phyloP scores from a whole-genome alignment of 2,329 filamentous ascomycete species.

The Cordyceps cicadae region DNA sequence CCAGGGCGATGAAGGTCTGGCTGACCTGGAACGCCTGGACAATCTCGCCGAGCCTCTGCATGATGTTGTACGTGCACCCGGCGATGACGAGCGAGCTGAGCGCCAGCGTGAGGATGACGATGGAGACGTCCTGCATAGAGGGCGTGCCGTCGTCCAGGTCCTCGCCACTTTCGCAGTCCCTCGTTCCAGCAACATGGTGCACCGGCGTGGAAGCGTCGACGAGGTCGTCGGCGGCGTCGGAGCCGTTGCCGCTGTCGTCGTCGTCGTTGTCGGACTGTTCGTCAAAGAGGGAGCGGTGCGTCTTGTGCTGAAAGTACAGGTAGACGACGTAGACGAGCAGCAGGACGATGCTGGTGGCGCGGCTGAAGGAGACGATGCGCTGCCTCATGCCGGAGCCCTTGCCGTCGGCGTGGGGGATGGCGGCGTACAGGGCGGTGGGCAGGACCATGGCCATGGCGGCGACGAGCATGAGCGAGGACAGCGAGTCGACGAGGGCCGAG shows the following conservation, averaged over 20 bases:
- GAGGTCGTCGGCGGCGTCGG: conserved; percentile 1
- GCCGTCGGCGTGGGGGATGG: conserved; percentile 1
- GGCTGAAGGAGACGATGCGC: conserved; percentile 14
- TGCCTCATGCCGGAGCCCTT: conserved; percentile 1
- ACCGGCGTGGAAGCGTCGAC: not conserved
- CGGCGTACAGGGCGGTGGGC: conserved; percentile 13
- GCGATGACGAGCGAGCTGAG: conserved; percentile 9
- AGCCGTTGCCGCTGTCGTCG: not conserved
- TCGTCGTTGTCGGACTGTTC: not conserved
- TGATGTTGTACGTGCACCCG: conserved; percentile 12
- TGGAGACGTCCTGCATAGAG: conserved; percentile 9
- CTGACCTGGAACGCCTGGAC: conserved; percentile 9
- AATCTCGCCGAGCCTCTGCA: conserved; percentile 10
- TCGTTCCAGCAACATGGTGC: not conserved
- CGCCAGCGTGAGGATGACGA: not conserved
- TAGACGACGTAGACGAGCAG: conserved; percentile 13
- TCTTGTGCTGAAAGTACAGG: conserved; percentile 15
- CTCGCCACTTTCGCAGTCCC: conserved; percentile 5
- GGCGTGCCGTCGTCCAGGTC: conserved; percentile 2
- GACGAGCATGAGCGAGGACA: conserved; percentile 15
- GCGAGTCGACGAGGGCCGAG: conserved; percentile 13
- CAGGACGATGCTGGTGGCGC: conserved; percentile 13
- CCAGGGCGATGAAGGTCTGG: conserved; percentile 14
- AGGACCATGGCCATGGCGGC: conserved; percentile 15
- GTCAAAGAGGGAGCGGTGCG: conserved; percentile 13